Percentiles rank a stretch among this genome's conserved stretches.
Evolutionary conservation across 148 eudicot species (phyloP).

Genomic region (Bassia scoparia): DNA sequence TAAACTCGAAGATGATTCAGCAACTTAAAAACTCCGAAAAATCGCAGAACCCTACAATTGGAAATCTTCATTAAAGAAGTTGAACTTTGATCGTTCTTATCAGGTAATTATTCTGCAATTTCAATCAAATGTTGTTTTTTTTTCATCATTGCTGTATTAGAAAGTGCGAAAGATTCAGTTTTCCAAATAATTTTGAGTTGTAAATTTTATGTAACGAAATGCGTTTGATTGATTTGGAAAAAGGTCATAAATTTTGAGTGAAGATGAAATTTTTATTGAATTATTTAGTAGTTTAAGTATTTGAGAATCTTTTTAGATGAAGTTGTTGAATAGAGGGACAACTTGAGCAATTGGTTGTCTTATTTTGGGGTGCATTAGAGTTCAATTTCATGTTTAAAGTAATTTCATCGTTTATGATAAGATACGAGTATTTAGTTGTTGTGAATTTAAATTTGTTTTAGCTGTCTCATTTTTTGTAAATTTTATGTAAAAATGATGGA

Average conservation of each 20-base stretch:
- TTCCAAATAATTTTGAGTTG: not conserved
- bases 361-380: no score
- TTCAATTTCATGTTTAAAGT: no score
- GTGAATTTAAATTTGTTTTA: not conserved
- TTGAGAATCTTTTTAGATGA: no score
- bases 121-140: not conserved
- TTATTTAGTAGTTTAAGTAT: no score
- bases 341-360: no score
- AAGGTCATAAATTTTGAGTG: not conserved
- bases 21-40: not conserved
- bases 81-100: constrained; percentile 1
- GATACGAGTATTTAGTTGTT: no score
- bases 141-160: not conserved
- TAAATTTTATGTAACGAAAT: not conserved
- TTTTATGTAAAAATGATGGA: not conserved
- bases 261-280: no score
- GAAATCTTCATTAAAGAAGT: not conserved
- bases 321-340: no score
- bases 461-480: not conserved
- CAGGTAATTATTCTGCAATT: not conserved
- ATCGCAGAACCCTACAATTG: not conserved
- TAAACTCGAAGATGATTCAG: no score
- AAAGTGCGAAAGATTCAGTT: not conserved
- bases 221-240: not conserved
- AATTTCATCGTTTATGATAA: no score